Evolutionary conservation across 768 basidiomycete genomes (phyloP).

Genomic region (Epithele typhae): DNA sequence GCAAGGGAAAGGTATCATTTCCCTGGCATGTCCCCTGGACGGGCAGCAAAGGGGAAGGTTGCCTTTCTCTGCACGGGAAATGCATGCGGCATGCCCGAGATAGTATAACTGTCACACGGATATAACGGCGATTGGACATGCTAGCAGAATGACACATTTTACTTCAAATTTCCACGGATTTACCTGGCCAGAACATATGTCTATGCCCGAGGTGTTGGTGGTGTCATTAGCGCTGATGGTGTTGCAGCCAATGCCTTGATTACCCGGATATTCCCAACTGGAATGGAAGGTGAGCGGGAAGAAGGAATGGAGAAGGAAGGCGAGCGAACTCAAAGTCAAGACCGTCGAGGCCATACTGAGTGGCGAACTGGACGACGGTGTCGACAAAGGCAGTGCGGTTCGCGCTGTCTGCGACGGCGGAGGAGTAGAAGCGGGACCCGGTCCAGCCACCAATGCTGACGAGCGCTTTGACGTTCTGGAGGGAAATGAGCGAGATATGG

Average conservation of each 20-base stretch:
- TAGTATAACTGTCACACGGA: too few species aligned
- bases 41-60: too few species aligned
- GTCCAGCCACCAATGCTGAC: constrained; percentile 68
- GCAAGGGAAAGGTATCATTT: too few species aligned
- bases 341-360: constrained; percentile 51
- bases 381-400: constrained; percentile 59
- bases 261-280: constrained; percentile 86
- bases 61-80: too few species aligned
- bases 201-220: too few species aligned
- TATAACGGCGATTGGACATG: too few species aligned
- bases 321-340: constrained; percentile 62
- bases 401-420: constrained; percentile 43
- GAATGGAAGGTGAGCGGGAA: neutral
- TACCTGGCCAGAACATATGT: too few species aligned
- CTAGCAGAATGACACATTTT: too few species aligned
- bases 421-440: constrained; percentile 58
- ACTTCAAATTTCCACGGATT: too few species aligned
- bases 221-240: constrained; percentile 58
- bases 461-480: constrained; percentile 50
- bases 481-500: neutral
- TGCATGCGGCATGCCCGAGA: too few species aligned
- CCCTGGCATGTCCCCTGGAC: too few species aligned
- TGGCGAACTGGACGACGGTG: constrained; percentile 45
- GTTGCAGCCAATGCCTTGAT: constrained; percentile 70
- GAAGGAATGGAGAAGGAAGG: neutral